Percentiles rank a stretch among this genome's conserved stretches.
phyloP scores from a whole-genome alignment of 805 yeast species.

The Starmera amethionina region DNA sequence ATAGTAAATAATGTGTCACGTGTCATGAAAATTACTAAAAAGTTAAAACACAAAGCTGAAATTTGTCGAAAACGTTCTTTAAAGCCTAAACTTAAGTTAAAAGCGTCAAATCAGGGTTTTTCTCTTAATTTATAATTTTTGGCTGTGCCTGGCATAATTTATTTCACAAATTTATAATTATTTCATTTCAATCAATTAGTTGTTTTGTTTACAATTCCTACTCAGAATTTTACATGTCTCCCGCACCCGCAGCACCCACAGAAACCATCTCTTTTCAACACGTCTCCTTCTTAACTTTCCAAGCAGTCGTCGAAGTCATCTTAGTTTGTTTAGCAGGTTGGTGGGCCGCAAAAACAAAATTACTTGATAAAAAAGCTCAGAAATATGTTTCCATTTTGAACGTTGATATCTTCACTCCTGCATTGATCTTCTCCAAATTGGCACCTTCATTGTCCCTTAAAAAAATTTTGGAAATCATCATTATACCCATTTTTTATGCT shows the following conservation, averaged over 20 bases:
- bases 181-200: too few relatives aligned
- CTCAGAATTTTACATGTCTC: neutral
- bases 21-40: too few relatives aligned
- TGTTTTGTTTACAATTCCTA: neutral
- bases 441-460: slow-evolving; percentile 58
- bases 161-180: too few relatives aligned
- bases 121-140: too few relatives aligned
- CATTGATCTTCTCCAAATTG: slow-evolving; percentile 80
- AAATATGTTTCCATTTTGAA: slow-evolving; percentile 68
- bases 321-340: slow-evolving; percentile 81
- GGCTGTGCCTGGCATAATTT: too few relatives aligned
- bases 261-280: slow-evolving; percentile 18
- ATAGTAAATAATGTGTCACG: too few relatives aligned
- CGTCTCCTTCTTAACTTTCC: slow-evolving; percentile 60
- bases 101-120: too few relatives aligned
- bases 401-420: slow-evolving; percentile 91
- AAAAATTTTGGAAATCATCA: slow-evolving; percentile 68
- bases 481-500: slow-evolving; percentile 81
- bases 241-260: neutral
- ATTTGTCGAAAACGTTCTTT: too few relatives aligned
- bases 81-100: too few relatives aligned
- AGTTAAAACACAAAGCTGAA: too few relatives aligned
- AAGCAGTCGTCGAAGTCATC: slow-evolving; percentile 88
- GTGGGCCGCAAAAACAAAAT: slow-evolving; percentile 66
- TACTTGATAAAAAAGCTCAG: slow-evolving; percentile 65